These are phyloP conservation scores for Arthroderma uncinatum DNA, from an alignment of 2,329 filamentous ascomycete genomes.

Conservation along the genomic window DNA sequence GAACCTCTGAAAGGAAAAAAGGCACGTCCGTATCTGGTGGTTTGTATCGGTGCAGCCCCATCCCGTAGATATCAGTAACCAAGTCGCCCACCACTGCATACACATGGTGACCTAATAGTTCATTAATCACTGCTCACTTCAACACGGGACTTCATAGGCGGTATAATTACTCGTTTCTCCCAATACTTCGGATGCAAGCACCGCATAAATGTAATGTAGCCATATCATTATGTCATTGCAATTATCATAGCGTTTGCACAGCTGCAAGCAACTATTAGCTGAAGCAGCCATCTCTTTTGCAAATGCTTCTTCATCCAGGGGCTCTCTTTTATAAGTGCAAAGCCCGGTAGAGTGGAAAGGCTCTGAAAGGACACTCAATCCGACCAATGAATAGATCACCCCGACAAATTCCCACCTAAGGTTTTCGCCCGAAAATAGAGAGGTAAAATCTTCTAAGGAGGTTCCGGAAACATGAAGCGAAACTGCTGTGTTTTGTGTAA, in stretches of 20 bases:
- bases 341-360: background rate
- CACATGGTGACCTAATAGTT: constrained; percentile 14
- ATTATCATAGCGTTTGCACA: constrained; percentile 13
- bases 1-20: constrained; percentile 22
- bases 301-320: constrained; percentile 11
- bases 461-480: constrained; percentile 17
- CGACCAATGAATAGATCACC: constrained; percentile 17
- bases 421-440: constrained; percentile 21
- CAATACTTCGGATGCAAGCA: constrained; percentile 14
- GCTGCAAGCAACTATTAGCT: constrained; percentile 16
- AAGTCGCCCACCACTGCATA: constrained; percentile 16
- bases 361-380: constrained; percentile 7
- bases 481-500: constrained; percentile 23
- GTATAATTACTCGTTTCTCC: constrained; percentile 13
- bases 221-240: constrained; percentile 16
- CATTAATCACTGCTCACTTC: constrained; percentile 3
- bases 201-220: constrained; percentile 15
- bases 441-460: constrained; percentile 28
- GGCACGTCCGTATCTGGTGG: constrained; percentile 13
- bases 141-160: background rate
- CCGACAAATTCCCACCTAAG: constrained; percentile 20
- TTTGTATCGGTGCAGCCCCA: constrained; percentile 12
- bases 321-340: constrained; percentile 9
- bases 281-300: constrained; percentile 16
- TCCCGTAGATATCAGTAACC: constrained; percentile 15